phyloP scores from a whole-genome alignment of 192 early-diverging fungal genomes.

The Entrophospora sp. region DNA sequence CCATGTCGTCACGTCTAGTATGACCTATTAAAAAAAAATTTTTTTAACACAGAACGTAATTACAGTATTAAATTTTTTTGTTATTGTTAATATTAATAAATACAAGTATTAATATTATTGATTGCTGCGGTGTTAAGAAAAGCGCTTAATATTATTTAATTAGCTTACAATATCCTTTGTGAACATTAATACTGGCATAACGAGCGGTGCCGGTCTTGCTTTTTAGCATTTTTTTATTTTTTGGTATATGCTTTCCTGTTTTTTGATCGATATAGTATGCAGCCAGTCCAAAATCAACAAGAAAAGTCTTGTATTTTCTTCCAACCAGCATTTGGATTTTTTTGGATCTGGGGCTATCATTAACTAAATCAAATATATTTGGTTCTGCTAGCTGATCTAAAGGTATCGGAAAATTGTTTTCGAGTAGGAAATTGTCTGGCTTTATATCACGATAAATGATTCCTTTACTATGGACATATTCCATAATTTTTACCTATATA shows the following conservation, averaged over 20 bases:
- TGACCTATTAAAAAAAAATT: slow-evolving; percentile 47
- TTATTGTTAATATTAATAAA: neutral
- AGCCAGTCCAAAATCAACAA: slow-evolving; percentile 46
- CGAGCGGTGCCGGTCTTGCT: slow-evolving; percentile 71
- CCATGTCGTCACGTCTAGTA: slow-evolving; percentile 77
- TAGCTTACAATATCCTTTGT: slow-evolving; percentile 61
- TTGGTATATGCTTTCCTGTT: slow-evolving; percentile 35
- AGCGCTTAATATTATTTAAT: too few relatives aligned
- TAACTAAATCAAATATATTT: slow-evolving; percentile 20
- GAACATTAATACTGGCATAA: slow-evolving; percentile 78
- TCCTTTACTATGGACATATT: slow-evolving; percentile 46
- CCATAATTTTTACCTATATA: slow-evolving; percentile 31
- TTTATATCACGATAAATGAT: slow-evolving; percentile 59
- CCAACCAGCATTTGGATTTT: slow-evolving; percentile 11
- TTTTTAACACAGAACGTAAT: too few relatives aligned
- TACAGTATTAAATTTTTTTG: neutral
- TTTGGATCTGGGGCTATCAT: slow-evolving; percentile 22
- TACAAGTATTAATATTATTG: too few relatives aligned
- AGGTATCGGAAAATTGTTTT: slow-evolving; percentile 29
- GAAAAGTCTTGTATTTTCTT: slow-evolving; percentile 48
- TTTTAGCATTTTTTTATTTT: slow-evolving; percentile 26
- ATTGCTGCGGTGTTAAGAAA: too few relatives aligned
- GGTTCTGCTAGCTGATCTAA: slow-evolving; percentile 18
- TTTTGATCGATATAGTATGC: slow-evolving; percentile 34
- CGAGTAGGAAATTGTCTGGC: slow-evolving; percentile 54